Percentiles rank a stretch among this genome's conserved stretches.
phyloP scores from a whole-genome alignment of 139 green algal species.

The Yamagishiella unicocca region DNA sequence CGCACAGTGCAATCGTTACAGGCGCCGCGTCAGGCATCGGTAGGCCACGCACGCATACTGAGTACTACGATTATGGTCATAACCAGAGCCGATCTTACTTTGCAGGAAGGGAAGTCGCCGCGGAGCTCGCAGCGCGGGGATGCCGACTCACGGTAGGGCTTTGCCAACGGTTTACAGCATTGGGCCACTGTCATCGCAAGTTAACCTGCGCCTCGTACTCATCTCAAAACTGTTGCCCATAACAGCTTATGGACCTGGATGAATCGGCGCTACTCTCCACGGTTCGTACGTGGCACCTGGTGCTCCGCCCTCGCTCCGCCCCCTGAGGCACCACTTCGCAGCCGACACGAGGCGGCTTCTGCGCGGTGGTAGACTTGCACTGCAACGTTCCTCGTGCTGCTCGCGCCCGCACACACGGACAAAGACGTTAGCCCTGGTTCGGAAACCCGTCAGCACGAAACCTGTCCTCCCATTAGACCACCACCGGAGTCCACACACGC shows the following conservation, averaged over 20 bases:
- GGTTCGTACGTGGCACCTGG: conserved; percentile 30
- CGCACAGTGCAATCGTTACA: not conserved
- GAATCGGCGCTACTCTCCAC: conserved; percentile 24
- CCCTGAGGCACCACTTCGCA: too few species aligned
- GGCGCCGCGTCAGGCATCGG: conserved; percentile 7
- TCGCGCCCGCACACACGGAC: too few species aligned
- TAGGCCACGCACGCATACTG: not conserved
- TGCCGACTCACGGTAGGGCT: conserved; percentile 51
- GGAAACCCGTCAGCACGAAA: too few species aligned
- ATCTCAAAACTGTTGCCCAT: not conserved
- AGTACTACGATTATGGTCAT: not conserved
- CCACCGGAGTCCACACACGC: too few species aligned
- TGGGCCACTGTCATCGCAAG: not conserved
- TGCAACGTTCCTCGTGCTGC: too few species aligned
- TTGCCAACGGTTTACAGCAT: too few species aligned
- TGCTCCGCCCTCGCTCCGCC: too few species aligned
- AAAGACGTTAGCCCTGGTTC: too few species aligned
- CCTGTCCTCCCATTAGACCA: too few species aligned
- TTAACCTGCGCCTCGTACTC: not conserved
- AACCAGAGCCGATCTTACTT: conserved; percentile 35
- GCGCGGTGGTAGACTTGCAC: too few species aligned
- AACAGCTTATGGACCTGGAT: conserved; percentile 57
- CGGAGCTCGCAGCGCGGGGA: conserved; percentile 47
- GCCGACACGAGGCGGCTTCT: too few species aligned
- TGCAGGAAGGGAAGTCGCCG: conserved; percentile 59